Conservation (phyloP, 2,329 filamentous ascomycete species). For the Stemphylium lycopersici region DNA sequence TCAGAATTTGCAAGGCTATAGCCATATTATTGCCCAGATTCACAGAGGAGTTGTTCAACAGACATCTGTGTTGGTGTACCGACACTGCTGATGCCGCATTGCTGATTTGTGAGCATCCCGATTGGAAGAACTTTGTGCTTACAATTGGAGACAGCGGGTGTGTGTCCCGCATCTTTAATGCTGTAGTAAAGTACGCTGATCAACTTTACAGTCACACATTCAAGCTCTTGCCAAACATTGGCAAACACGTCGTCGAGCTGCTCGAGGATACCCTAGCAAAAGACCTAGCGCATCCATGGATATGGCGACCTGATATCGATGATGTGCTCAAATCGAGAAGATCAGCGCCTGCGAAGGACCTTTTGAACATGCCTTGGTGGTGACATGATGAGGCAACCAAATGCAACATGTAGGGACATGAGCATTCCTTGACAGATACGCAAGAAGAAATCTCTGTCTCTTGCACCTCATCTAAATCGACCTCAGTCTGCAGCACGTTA, state of each 20-base stretch:
- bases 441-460: too few relatives aligned
- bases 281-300: conserved; percentile 52
- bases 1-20: conserved; percentile 42
- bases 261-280: conserved; percentile 50
- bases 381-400: conserved; percentile 29
- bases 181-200: conserved; percentile 1
- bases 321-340: conserved; percentile 54
- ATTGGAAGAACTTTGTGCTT: conserved; percentile 56
- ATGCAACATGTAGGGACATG: conserved; percentile 10
- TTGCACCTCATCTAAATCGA: too few relatives aligned
- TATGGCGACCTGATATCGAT: conserved; percentile 53
- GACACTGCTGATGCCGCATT: conserved; percentile 68
- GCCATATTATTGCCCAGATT: conserved; percentile 54
- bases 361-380: conserved; percentile 56
- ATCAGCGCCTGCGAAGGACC: conserved; percentile 51
- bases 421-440: background rate
- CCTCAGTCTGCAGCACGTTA: too few relatives aligned
- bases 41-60: conserved; percentile 49
- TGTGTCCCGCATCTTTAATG: conserved; percentile 19
- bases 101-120: conserved; percentile 61
- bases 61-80: conserved; percentile 64
- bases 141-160: conserved; percentile 57
- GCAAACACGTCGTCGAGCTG: conserved; percentile 56
- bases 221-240: conserved; percentile 56
- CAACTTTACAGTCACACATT: conserved; percentile 50